phyloP scores from a whole-genome alignment of 805 yeast genomes.

The Wickerhamomyces mucosus region DNA sequence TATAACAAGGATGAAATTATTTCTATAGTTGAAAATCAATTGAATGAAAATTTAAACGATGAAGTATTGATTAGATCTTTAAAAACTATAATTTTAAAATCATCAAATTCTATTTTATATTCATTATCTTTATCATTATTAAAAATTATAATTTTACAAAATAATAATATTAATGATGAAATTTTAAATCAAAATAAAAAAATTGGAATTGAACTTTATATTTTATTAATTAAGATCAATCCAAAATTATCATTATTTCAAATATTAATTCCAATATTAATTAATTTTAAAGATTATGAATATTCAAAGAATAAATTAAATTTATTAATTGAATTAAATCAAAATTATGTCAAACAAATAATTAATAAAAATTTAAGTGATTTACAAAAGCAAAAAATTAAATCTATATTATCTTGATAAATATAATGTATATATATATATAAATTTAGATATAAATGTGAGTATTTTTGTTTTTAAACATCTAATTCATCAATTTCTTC shows the following conservation, averaged over 20 bases:
- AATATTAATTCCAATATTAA: neutral
- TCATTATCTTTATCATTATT: neutral
- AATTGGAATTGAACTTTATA: neutral
- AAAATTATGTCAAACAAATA: neutral
- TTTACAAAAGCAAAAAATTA: neutral
- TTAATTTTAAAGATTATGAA: neutral
- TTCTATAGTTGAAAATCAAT: neutral
- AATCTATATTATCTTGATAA: no score
- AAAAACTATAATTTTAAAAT: neutral
- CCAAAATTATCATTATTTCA: neutral
- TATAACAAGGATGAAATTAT: neutral
- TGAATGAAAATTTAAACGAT: neutral
- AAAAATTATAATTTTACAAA: no score
- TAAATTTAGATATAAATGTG: no score
- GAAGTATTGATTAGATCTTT: neutral
- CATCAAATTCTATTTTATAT: neutral
- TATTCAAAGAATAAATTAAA: neutral
- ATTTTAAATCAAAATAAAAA: neutral
- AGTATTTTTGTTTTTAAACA: no score
- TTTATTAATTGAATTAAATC: neutral
- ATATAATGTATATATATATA: no score
- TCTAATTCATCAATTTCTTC: slow-evolving; percentile 3
- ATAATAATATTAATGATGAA: neutral
- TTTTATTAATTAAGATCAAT: neutral
- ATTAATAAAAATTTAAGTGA: no score